These are phyloP conservation scores for Magnusiomyces suaveolens DNA, from an alignment of 1,139 yeast species.

Conservation along the genomic window DNA sequence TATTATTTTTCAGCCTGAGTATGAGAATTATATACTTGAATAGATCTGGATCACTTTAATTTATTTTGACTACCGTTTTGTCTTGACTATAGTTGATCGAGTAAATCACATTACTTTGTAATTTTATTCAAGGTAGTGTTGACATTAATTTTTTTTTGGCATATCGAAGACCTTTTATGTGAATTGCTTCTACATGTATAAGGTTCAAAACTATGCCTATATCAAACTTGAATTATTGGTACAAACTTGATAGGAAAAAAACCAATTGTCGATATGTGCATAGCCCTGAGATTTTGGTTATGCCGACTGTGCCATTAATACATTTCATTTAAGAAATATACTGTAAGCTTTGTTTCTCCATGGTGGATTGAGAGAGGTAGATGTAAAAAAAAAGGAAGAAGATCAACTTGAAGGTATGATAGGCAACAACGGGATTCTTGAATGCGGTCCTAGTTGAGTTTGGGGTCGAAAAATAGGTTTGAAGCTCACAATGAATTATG, in stretches of 20 bases:
- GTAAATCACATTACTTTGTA: neutral
- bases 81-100: neutral
- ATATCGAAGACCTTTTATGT: neutral
- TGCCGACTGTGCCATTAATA: neutral
- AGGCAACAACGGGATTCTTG: too few species aligned
- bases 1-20: too few species aligned
- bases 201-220: neutral
- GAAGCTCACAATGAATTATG: too few species aligned
- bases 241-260: neutral
- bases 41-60: too few species aligned
- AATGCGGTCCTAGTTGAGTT: too few species aligned
- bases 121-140: neutral
- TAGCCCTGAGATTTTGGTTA: neutral
- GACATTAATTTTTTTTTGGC: neutral
- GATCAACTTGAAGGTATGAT: too few species aligned
- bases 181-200: neutral
- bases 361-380: too few species aligned
- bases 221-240: neutral
- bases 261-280: neutral
- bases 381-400: too few species aligned
- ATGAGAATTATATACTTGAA: too few species aligned
- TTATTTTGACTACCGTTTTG: neutral
- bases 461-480: too few species aligned
- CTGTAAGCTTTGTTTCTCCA: neutral
- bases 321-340: neutral